A percentile compares a stretch with the other conserved stretches of the same genome.
Evolutionary conservation across 1,284 basidiomycete genomes (phyloP).

Genomic region (Uromyces viciae-fabae): DNA sequence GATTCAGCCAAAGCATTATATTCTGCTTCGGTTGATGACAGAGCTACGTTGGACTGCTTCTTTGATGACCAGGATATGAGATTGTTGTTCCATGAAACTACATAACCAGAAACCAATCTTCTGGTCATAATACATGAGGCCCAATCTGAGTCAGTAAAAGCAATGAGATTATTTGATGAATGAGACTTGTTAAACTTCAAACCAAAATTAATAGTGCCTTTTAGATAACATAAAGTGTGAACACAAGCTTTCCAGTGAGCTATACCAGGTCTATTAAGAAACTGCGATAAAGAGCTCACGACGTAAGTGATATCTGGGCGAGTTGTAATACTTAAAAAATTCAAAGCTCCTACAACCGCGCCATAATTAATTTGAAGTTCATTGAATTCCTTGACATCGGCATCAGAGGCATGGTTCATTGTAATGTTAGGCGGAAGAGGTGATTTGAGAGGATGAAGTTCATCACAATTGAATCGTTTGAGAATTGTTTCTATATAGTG

Average conservation of each 20-base stretch:
- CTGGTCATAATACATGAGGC: background rate
- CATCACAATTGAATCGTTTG: background rate
- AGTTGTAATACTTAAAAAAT: background rate
- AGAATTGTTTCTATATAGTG: conserved; percentile 3
- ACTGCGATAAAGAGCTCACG: background rate
- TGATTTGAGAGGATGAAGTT: background rate
- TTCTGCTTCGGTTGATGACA: background rate
- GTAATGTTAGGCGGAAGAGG: background rate
- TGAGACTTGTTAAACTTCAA: background rate
- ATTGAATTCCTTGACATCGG: background rate
- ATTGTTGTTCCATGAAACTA: background rate
- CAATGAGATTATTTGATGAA: background rate
- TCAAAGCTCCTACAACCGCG: background rate
- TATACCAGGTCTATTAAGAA: background rate
- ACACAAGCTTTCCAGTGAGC: background rate
- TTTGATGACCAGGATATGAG: background rate
- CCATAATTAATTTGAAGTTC: background rate
- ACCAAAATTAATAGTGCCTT: background rate
- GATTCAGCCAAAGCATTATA: background rate
- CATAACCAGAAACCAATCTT: background rate
- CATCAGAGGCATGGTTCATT: background rate
- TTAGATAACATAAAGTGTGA: background rate
- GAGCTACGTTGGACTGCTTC: background rate
- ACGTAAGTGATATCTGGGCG: background rate
- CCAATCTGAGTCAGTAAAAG: background rate